A percentile compares a stretch with the other conserved stretches of the same genome.
Evolutionary conservation across 2,329 filamentous ascomycete species (phyloP).

Genomic region (Acephala macrosclerotiorum): DNA sequence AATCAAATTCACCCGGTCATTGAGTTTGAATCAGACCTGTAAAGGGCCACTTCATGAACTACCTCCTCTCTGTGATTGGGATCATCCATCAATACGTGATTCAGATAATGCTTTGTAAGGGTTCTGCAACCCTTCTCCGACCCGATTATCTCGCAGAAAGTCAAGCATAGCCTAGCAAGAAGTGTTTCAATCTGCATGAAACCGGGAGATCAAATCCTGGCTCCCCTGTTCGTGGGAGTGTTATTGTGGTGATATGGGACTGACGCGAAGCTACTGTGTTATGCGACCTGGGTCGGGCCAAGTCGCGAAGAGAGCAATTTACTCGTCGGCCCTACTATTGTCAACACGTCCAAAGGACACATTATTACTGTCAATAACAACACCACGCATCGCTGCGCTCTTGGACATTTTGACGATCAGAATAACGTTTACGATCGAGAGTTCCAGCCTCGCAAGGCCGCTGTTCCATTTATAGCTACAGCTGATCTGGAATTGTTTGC

Average conservation of each 20-base stretch:
- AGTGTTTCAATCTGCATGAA: conserved; percentile 37
- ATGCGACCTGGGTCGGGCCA: conserved; percentile 28
- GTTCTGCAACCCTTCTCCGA: conserved; percentile 20
- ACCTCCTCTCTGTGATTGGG: conserved; percentile 13
- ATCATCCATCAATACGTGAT: conserved; percentile 23
- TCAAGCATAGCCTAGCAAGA: conserved; percentile 18
- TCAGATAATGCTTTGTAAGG: conserved; percentile 15
- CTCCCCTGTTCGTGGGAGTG: conserved; percentile 17
- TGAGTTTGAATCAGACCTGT: neutral
- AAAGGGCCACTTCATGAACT: neutral
- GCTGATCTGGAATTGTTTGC: conserved; percentile 13
- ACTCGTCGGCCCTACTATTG: conserved; percentile 18
- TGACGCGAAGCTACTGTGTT: conserved; percentile 25
- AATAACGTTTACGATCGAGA: neutral
- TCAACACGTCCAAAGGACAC: conserved; percentile 34
- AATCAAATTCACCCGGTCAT: conserved; percentile 11
- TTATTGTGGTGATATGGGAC: conserved; percentile 12
- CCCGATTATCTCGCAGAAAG: conserved; percentile 12
- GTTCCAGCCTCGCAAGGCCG: neutral
- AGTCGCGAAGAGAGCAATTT: conserved; percentile 24
- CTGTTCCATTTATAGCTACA: neutral
- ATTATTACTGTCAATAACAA: conserved; percentile 18
- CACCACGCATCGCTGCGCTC: neutral
- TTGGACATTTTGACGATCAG: neutral
- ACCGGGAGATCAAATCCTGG: conserved; percentile 33